These are phyloP conservation scores for Wickerhamiella australiensis DNA, from an alignment of 805 yeast genomes.

Conservation along the genomic window DNA sequence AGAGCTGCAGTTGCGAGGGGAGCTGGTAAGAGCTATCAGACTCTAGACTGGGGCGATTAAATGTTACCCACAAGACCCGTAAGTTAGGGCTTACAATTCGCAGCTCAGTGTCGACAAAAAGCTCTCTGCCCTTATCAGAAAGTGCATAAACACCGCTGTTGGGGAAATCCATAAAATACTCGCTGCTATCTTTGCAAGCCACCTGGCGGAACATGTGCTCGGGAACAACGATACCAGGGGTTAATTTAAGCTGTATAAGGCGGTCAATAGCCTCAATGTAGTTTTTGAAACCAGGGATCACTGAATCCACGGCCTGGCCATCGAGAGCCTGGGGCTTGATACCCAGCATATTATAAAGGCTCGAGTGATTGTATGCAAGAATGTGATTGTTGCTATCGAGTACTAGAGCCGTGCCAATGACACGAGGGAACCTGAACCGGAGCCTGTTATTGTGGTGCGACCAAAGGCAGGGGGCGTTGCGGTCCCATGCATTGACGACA, in stretches of 20 bases:
- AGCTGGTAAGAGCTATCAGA: constrained; percentile 21
- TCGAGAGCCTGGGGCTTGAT: constrained; percentile 8
- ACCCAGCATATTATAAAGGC: constrained; percentile 18
- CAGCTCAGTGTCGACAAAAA: constrained; percentile 68
- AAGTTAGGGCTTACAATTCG: constrained; percentile 51
- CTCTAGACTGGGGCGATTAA: constrained; percentile 34
- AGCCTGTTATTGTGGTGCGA: constrained; percentile 8
- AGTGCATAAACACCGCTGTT: constrained; percentile 33
- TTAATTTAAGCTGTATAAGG: constrained; percentile 27
- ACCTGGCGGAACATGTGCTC: constrained; percentile 76
- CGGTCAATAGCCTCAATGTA: constrained; percentile 34
- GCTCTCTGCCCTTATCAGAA: constrained; percentile 54
- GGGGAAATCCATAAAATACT: constrained; percentile 29
- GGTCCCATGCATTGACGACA: constrained; percentile 10
- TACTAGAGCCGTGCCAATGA: constrained; percentile 16
- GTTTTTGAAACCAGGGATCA: constrained; percentile 24
- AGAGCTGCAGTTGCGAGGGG: constrained; percentile 42
- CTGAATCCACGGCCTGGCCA: constrained; percentile 14
- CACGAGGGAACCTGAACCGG: constrained; percentile 9
- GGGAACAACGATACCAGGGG: constrained; percentile 67
- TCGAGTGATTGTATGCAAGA: constrained; percentile 25
- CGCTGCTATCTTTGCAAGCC: constrained; percentile 22
- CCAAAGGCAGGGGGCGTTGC: constrained; percentile 9
- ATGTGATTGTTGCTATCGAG: constrained; percentile 41
- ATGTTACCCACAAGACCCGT: constrained; percentile 74